Percentiles rank a stretch among this genome's conserved stretches.
Evolutionary conservation across 768 basidiomycete genomes (phyloP).

Genomic region (Lactarius psammicola): DNA sequence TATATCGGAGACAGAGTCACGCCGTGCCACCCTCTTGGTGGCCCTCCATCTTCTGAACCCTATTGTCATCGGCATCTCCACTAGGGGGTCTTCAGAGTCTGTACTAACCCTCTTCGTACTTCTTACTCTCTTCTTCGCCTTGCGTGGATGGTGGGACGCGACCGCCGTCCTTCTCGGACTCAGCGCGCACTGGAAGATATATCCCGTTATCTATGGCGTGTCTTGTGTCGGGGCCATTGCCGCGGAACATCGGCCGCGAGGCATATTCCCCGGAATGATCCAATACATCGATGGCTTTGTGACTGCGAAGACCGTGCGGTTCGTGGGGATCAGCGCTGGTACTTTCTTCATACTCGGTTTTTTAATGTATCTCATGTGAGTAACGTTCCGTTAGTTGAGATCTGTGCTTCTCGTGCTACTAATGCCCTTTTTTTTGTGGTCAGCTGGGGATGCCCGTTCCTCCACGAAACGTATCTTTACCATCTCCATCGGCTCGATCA

Average conservation of each 20-base stretch:
- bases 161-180: conserved; percentile 77
- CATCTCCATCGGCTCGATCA: conserved; percentile 91
- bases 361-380: conserved; percentile 75
- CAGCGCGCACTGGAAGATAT: conserved; percentile 96
- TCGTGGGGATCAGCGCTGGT: conserved; percentile 63
- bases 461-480: conserved; percentile 91
- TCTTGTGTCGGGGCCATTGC: conserved; percentile 62
- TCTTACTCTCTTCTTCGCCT: conserved; percentile 57
- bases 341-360: conserved; percentile 64
- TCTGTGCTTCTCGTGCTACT: conserved; percentile 4
- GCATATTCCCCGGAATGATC: conserved; percentile 1
- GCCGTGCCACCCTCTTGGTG: conserved; percentile 54
- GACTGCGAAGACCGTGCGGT: conserved; percentile 56
- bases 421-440: conserved; percentile 10
- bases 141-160: conserved; percentile 56
- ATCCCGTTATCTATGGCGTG: conserved; percentile 89
- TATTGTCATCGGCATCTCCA: conserved; percentile 93
- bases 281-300: conserved; percentile 40
- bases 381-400: conserved; percentile 6
- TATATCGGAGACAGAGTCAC: conserved; percentile 14
- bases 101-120: conserved; percentile 80
- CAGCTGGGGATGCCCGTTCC: conserved; percentile 94
- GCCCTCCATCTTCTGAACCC: conserved; percentile 88
- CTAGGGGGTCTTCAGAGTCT: conserved; percentile 93
- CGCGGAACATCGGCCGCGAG: conserved; percentile 16